Evolutionary conservation across 805 yeast genomes (phyloP).

Genomic region (Wickerhamiella lipophila): DNA sequence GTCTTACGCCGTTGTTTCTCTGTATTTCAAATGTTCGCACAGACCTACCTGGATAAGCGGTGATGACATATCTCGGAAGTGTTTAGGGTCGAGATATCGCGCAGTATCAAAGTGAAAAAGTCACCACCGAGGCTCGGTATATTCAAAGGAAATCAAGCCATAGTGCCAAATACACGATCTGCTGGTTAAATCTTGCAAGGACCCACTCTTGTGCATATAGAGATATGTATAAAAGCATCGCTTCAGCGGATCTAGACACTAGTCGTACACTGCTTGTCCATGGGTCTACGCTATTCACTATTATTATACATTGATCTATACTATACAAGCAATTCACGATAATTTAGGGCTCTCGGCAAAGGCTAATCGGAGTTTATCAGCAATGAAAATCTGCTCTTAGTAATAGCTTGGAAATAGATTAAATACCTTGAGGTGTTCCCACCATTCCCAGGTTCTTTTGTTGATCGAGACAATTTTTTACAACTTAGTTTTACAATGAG

Average conservation of each 20-base stretch:
- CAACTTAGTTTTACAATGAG: neutral
- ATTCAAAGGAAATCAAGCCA: too few species aligned
- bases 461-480: neutral
- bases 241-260: too few species aligned
- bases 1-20: neutral
- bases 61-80: neutral
- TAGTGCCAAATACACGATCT: neutral
- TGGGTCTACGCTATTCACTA: too few species aligned
- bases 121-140: too few species aligned
- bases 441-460: neutral
- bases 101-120: too few species aligned
- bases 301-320: neutral
- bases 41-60: slow-evolving; percentile 6
- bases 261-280: too few species aligned
- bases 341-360: neutral
- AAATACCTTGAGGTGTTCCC: neutral
- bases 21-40: neutral
- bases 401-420: neutral
- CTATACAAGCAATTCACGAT: neutral
- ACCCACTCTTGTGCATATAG: neutral
- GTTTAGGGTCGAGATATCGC: neutral
- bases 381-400: slow-evolving; percentile 6
- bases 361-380: neutral
- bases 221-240: neutral
- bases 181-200: neutral